Evolutionary conservation across 495 filamentous ascomycete species (phyloP).

Genomic region (Penicillium bialowiezense): DNA sequence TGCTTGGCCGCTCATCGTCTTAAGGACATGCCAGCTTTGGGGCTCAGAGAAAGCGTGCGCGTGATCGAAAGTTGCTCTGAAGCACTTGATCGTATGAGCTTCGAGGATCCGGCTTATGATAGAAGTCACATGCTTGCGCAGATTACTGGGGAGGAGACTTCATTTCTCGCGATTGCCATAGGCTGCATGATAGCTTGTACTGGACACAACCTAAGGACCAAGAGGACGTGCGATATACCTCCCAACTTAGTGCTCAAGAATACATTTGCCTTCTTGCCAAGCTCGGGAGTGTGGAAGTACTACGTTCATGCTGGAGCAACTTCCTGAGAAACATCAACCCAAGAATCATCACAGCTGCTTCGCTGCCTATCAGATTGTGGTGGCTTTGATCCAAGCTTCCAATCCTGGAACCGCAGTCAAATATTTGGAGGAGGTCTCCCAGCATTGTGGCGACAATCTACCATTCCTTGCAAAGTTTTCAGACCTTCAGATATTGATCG

Average conservation of each 20-base stretch:
- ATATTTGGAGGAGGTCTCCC: constrained; percentile 28
- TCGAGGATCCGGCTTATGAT: constrained; percentile 24
- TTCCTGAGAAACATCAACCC: constrained; percentile 10
- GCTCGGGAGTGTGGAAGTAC: constrained; percentile 9
- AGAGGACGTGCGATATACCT: not conserved
- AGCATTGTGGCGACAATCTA: constrained; percentile 16
- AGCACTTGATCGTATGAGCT: constrained; percentile 18
- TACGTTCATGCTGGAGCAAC: constrained; percentile 20
- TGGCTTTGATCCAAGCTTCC: constrained; percentile 14
- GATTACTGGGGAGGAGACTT: constrained; percentile 25
- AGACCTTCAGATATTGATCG: constrained; percentile 16
- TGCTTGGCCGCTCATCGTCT: constrained; percentile 19
- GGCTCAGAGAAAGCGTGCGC: not conserved
- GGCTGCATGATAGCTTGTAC: constrained; percentile 22
- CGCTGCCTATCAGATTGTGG: constrained; percentile 25
- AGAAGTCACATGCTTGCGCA: constrained; percentile 18
- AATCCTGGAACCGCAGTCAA: constrained; percentile 17
- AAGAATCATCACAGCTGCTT: constrained; percentile 2
- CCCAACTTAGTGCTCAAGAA: not conserved
- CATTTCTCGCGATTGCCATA: not conserved
- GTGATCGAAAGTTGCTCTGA: constrained; percentile 22
- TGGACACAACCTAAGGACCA: constrained; percentile 2
- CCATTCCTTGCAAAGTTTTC: constrained; percentile 23
- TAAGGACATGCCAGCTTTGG: not conserved
- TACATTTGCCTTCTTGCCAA: constrained; percentile 26